Evolutionary conservation across 805 yeast species (phyloP).

Genomic region (Cyberlindnera meyerae): DNA sequence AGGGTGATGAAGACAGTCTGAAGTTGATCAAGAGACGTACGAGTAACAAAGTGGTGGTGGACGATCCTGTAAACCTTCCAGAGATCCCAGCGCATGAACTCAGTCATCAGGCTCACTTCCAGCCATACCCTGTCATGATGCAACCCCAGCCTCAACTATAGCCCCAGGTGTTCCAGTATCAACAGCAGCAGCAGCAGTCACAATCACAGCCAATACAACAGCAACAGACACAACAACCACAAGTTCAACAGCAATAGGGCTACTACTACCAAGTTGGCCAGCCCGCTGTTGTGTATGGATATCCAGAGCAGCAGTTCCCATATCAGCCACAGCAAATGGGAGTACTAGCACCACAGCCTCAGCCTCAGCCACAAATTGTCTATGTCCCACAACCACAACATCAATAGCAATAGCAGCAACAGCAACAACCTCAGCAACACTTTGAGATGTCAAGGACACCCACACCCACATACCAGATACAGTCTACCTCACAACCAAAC

Average conservation of each 20-base stretch:
- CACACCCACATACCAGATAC: not conserved
- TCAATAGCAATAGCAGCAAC: slow-evolving; percentile 12
- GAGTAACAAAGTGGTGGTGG: slow-evolving; percentile 17
- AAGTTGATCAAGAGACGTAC: slow-evolving; percentile 62
- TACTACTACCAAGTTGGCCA: slow-evolving; percentile 5
- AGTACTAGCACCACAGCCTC: slow-evolving; percentile 4
- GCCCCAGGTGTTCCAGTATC: too few relatives aligned
- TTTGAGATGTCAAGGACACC: slow-evolving; percentile 1
- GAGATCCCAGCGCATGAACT: slow-evolving; percentile 6
- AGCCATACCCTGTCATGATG: too few relatives aligned
- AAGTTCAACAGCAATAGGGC: not conserved
- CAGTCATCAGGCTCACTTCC: too few relatives aligned
- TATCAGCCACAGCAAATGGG: not conserved
- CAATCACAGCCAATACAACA: not conserved
- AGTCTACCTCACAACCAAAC: not conserved
- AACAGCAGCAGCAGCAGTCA: slow-evolving; percentile 10
- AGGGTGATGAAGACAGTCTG: slow-evolving; percentile 65
- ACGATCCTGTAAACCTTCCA: slow-evolving; percentile 15
- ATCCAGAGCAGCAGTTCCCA: not conserved
- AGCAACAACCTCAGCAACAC: slow-evolving; percentile 6
- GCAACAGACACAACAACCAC: not conserved
- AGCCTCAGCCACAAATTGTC: slow-evolving; percentile 5
- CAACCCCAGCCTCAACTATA: too few relatives aligned
- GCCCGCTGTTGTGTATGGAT: slow-evolving; percentile 1
- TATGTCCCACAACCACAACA: slow-evolving; percentile 9